Conservation (phyloP, 2,329 filamentous ascomycete genomes). For the Fusarium metavorans region DNA sequence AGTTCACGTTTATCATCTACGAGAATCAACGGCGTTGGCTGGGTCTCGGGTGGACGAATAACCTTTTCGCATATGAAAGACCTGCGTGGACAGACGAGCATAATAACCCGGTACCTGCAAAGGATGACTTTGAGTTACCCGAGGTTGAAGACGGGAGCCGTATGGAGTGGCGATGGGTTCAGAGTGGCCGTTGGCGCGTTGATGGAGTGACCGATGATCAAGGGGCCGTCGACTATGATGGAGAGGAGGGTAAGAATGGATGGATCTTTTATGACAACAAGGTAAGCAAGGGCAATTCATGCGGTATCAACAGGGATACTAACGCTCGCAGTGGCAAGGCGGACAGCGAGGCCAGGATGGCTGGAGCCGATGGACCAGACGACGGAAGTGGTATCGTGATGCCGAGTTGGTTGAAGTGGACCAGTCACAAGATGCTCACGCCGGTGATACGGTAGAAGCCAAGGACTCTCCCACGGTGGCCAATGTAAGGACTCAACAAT, state of each 20-base stretch:
- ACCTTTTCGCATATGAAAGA: conserved; percentile 89
- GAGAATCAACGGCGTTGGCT: conserved; percentile 98
- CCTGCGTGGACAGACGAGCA: conserved; percentile 97
- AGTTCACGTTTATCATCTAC: conserved; percentile 96
- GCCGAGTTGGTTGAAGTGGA: conserved; percentile 89
- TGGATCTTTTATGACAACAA: conserved; percentile 99
- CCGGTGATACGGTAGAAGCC: conserved; percentile 53
- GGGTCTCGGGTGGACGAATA: conserved; percentile 93
- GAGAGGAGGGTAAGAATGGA: conserved; percentile 74
- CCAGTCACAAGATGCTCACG: conserved; percentile 47
- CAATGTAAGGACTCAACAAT: conserved; percentile 44
- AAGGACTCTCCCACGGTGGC: conserved; percentile 43
- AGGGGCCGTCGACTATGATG: conserved; percentile 62
- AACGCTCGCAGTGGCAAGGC: conserved; percentile 79
- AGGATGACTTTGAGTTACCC: conserved; percentile 75
- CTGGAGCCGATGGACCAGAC: conserved; percentile 93
- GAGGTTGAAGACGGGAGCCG: conserved; percentile 70
- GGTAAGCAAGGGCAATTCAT: conserved; percentile 59
- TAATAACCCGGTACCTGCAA: conserved; percentile 81
- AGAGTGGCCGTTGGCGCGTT: conserved; percentile 86
- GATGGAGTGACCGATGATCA: conserved; percentile 75
- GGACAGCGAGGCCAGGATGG: conserved; percentile 87
- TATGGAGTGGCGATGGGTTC: conserved; percentile 80
- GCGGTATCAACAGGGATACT: background rate
- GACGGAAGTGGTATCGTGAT: conserved; percentile 96